These are phyloP conservation scores for Alternaria viburni DNA, from an alignment of 2,329 filamentous ascomycete species.

Conservation along the genomic window DNA sequence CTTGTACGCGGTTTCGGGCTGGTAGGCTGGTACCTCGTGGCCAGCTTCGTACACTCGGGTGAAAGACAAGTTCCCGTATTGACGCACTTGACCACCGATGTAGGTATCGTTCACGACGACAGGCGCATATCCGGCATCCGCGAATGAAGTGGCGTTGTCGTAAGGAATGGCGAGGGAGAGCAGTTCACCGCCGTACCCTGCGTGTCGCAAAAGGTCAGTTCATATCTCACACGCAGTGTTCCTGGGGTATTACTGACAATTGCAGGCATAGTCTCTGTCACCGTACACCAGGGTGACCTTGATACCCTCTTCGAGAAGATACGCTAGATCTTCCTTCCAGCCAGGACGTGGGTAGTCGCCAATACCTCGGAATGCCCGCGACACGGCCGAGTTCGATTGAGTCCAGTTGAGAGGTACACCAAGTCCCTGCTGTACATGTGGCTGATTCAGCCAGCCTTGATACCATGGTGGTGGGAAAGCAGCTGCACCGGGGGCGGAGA, in stretches of 20 bases:
- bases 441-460: constrained; percentile 63
- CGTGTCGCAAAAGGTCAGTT: not conserved
- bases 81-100: constrained; percentile 74
- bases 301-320: constrained; percentile 59
- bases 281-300: constrained; percentile 43
- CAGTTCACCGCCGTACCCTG: constrained; percentile 72
- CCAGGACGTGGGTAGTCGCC: constrained; percentile 58
- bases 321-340: constrained; percentile 57
- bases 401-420: constrained; percentile 68
- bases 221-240: not conserved
- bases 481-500: constrained; percentile 59
- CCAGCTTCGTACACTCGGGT: constrained; percentile 60
- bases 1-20: constrained; percentile 58
- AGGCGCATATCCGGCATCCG: constrained; percentile 72
- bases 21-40: constrained; percentile 58
- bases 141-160: constrained; percentile 63
- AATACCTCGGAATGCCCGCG: constrained; percentile 54
- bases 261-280: constrained; percentile 55
- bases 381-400: constrained; percentile 49
- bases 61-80: constrained; percentile 72
- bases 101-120: constrained; percentile 72
- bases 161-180: constrained; percentile 65
- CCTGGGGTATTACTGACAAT: constrained; percentile 49
- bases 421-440: constrained; percentile 60
- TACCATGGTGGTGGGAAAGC: constrained; percentile 51